These are phyloP conservation scores for Phytophthora ohioensis DNA, from an alignment of 352 stramenopile species.

Conservation along the genomic window DNA sequence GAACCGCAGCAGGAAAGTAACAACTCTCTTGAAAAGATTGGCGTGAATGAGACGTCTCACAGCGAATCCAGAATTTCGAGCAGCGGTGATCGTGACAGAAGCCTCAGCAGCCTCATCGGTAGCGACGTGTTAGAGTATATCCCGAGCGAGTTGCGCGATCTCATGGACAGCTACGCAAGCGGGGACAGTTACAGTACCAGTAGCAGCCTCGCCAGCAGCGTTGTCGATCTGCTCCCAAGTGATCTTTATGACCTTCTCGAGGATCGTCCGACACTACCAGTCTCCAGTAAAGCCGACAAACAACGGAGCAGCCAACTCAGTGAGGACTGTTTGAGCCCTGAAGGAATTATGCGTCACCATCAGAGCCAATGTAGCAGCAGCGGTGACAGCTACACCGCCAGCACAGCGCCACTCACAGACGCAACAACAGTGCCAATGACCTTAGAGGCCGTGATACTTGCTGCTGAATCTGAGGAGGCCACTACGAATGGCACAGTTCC, in stretches of 20 bases:
- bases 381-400: not conserved
- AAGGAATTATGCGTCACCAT: not conserved
- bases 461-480: not conserved
- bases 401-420: slow-evolving; percentile 3
- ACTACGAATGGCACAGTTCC: not conserved
- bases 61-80: not conserved
- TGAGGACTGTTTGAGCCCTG: not conserved
- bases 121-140: slow-evolving; percentile 8
- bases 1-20: slow-evolving; percentile 5
- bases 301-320: not conserved
- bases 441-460: not conserved
- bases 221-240: not conserved
- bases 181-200: not conserved
- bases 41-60: not conserved
- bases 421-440: not conserved
- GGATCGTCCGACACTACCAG: not conserved
- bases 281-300: not conserved
- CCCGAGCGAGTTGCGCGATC: not conserved
- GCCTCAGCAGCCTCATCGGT: slow-evolving; percentile 6
- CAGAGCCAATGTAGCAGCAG: slow-evolving; percentile 2
- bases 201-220: slow-evolving; percentile 1
- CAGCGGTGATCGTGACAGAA: not conserved
- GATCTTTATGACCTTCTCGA: slow-evolving; percentile 1
- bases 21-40: not conserved
- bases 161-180: slow-evolving; percentile 13